A percentile compares a stretch with the other conserved stretches of the same genome.
These are phyloP conservation scores for Dipteronia sinensis DNA, from an alignment of 345 rosid species.

Conservation along the genomic window DNA sequence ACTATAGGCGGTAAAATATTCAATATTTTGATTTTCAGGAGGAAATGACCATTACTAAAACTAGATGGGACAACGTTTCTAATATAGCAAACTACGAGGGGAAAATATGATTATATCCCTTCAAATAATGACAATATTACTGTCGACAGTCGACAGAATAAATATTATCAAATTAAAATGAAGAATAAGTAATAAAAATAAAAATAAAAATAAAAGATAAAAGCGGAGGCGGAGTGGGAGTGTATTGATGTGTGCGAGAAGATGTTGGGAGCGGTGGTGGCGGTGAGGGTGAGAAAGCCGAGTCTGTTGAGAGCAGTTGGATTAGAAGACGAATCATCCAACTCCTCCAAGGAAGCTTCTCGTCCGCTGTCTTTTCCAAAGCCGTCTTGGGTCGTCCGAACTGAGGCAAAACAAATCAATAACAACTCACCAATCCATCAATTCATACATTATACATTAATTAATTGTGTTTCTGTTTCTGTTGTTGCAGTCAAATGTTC, in stretches of 20 bases:
- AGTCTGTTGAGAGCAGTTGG: slow-evolving; percentile 21
- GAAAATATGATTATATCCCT: no score
- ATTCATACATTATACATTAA: background rate
- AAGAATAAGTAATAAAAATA: background rate
- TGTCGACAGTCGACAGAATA: background rate
- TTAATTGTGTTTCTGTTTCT: background rate
- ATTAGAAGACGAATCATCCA: slow-evolving; percentile 23
- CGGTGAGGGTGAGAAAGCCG: slow-evolving; percentile 10
- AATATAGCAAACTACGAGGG: no score
- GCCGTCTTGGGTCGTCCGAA: slow-evolving; percentile 74
- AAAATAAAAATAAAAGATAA: background rate
- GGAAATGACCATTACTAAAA: no score
- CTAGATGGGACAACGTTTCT: no score
- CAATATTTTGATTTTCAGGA: no score
- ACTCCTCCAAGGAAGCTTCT: background rate
- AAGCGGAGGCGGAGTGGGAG: background rate
- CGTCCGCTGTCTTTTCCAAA: slow-evolving; percentile 46
- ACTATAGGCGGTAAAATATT: no score
- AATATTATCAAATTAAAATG: background rate
- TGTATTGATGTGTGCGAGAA: background rate
- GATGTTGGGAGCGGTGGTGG: slow-evolving; percentile 24
- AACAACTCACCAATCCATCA: background rate
- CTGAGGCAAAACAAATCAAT: slow-evolving; percentile 47
- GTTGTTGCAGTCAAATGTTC: slow-evolving; percentile 52
- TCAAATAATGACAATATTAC: no score